Evolutionary conservation across 2,329 filamentous ascomycete genomes (phyloP), one percentile per base, ranked within the genome.

Genomic region (Apiospora marii): DNA sequence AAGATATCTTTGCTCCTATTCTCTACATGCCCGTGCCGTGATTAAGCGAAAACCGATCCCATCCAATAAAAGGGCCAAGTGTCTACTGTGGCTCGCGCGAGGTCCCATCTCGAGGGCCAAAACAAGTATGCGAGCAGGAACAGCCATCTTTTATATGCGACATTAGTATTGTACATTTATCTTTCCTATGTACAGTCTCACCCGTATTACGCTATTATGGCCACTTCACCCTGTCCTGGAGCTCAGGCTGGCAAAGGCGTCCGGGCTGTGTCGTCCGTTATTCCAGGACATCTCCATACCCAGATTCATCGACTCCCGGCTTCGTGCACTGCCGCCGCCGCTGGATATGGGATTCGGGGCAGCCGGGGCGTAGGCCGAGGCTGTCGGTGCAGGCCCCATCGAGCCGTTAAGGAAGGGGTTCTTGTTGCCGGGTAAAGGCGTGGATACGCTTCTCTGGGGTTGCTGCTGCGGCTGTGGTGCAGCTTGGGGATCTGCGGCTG

Each of bases 241-340:
- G 78, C 92, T 94, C 75, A 95, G 84, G 69, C 92, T 93, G 2
- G 93, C 90, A 86, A 95, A 95, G 19, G 93, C 93, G 81, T 95
- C 93, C 4, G 93, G 93, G 77, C 92, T 94, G 79, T 95, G 93
- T 58, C 93, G 85, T 13, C 93, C 93, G 77, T 91, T 92, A 77
- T 86, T 86, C 89, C 89, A 91, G 67, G 89, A 87, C 85, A 91
- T 88, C 72, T 90, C 89, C 81, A 90, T 86, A 53, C 92, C 88
- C 75, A 91, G 87, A 71, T 86, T 89, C 80, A 94, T 89, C 80
- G 93, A 95, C 79, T 95, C 93, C 68, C 92, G 88, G 77, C 92
- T 95, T 81, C 83, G 89, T 82, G 78, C 88, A 77, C 79, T 79
- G 70, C 70, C 74, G 74, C 74, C 30, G 75, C 70, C 74, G 74